A percentile compares a stretch with the other conserved stretches of the same genome.
phyloP scores from a whole-genome alignment of 257 asterid species.

The Rehmannia glutinosa region DNA sequence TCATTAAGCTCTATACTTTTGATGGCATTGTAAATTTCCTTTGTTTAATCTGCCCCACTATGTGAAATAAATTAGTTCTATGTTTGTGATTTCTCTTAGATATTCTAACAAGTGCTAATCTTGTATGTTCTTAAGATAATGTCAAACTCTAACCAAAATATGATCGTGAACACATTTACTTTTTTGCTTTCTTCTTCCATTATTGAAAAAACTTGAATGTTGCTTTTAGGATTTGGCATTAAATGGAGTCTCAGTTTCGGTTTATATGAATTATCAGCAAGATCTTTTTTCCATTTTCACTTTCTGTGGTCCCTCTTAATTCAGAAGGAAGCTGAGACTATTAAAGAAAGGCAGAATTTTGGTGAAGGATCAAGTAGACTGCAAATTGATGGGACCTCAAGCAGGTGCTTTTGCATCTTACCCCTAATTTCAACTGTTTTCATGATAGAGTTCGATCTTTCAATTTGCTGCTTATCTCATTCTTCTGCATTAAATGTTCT shows the following conservation, averaged over 20 bases:
- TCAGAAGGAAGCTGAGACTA: conserved; percentile 72
- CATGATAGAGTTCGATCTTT: background rate
- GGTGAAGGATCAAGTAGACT: conserved; percentile 36
- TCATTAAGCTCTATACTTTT: background rate
- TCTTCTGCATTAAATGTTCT: conserved; percentile 5
- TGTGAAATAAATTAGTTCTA: background rate
- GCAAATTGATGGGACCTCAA: conserved; percentile 60
- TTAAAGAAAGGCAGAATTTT: conserved; percentile 37
- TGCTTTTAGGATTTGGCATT: background rate
- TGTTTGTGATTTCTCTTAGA: background rate
- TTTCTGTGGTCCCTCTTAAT: conserved; percentile 14
- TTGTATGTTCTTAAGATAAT: background rate
- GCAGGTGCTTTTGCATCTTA: conserved; percentile 50
- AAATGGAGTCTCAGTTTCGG: background rate
- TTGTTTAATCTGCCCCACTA: background rate
- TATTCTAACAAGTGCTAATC: background rate
- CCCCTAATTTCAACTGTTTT: background rate
- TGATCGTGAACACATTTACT: background rate
- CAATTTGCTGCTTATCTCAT: conserved; percentile 9
- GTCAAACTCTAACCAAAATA: background rate
- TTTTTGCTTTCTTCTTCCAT: background rate
- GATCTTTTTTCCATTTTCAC: background rate
- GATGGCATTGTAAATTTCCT: background rate
- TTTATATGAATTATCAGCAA: background rate
- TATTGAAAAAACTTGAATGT: conserved; percentile 1